These are phyloP conservation scores for Daldinia childiae DNA, from an alignment of 495 filamentous ascomycete genomes.

Conservation along the genomic window DNA sequence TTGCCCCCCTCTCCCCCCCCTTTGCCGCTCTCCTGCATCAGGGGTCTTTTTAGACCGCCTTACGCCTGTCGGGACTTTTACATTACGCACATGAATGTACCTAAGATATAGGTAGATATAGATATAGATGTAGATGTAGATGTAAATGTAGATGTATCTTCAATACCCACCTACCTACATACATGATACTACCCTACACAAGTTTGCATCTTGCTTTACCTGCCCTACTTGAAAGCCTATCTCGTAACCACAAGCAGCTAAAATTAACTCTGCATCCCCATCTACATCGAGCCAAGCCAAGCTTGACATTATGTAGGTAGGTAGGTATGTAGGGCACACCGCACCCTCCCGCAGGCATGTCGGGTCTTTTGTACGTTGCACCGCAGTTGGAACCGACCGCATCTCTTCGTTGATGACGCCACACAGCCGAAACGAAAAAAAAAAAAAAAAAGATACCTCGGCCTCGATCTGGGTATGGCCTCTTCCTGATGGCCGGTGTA, in stretches of 20 bases:
- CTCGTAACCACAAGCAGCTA: background rate
- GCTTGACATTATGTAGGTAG: background rate
- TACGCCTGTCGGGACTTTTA: background rate
- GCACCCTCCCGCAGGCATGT: background rate
- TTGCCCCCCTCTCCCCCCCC: background rate
- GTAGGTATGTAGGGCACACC: background rate
- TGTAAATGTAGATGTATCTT: background rate
- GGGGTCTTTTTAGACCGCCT: constrained; percentile 17
- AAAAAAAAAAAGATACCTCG: too few species aligned
- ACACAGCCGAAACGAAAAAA: background rate
- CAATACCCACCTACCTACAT: background rate
- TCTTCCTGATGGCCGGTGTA: background rate
- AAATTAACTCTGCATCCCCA: background rate
- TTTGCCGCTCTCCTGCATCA: constrained; percentile 24
- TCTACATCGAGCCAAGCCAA: background rate
- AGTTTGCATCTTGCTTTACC: background rate
- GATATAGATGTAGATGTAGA: background rate
- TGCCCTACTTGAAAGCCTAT: background rate
- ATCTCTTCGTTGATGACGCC: background rate
- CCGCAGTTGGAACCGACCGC: background rate
- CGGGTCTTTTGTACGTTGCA: constrained; percentile 2
- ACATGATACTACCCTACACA: background rate
- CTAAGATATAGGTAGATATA: too few species aligned
- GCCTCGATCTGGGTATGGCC: background rate
- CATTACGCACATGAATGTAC: constrained; percentile 1